A percentile compares a stretch with the other conserved stretches of the same genome.
Evolutionary conservation across 495 filamentous ascomycete genomes (phyloP).

Genomic region (Aspergillus funiculosus): DNA sequence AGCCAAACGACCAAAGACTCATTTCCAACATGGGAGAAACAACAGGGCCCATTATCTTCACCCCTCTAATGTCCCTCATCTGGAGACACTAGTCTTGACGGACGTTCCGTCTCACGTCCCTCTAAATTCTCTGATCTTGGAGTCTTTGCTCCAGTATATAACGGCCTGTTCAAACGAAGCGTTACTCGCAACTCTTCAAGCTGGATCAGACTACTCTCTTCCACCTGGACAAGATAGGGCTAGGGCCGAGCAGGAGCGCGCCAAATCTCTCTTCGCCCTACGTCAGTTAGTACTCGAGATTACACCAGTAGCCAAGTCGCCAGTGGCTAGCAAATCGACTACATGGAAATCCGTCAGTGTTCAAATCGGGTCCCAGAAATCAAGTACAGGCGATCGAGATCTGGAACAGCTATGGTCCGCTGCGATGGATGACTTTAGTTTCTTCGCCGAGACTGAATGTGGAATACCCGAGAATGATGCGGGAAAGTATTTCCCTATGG

Average conservation of each 20-base stretch:
- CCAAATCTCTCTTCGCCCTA: constrained; percentile 49
- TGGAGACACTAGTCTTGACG: constrained; percentile 53
- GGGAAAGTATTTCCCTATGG: constrained; percentile 41
- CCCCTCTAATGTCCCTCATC: constrained; percentile 51
- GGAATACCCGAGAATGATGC: constrained; percentile 44
- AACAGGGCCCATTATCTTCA: constrained; percentile 44
- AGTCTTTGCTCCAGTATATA: constrained; percentile 52
- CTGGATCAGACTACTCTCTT: constrained; percentile 45
- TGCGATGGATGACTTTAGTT: constrained; percentile 56
- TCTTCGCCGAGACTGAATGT: constrained; percentile 59
- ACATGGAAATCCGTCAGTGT: constrained; percentile 36
- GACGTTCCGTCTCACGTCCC: constrained; percentile 52
- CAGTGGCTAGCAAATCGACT: constrained; percentile 17
- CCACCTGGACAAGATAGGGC: constrained; percentile 42
- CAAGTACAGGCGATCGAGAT: constrained; percentile 57
- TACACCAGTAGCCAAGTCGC: constrained; percentile 28
- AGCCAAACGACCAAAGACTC: constrained; percentile 32
- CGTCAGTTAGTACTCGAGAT: constrained; percentile 54
- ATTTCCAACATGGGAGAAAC: constrained; percentile 24
- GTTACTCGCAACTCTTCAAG: constrained; percentile 50
- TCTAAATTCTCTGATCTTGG: constrained; percentile 36
- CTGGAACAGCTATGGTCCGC: constrained; percentile 57
- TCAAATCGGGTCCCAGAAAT: constrained; percentile 40
- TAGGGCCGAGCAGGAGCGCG: constrained; percentile 38
- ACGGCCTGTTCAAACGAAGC: constrained; percentile 55